Percentiles rank a stretch among this genome's conserved stretches.
Evolutionary conservation across 164 flowering plant species (phyloP).

Genomic region (Tetracentron sinense): DNA sequence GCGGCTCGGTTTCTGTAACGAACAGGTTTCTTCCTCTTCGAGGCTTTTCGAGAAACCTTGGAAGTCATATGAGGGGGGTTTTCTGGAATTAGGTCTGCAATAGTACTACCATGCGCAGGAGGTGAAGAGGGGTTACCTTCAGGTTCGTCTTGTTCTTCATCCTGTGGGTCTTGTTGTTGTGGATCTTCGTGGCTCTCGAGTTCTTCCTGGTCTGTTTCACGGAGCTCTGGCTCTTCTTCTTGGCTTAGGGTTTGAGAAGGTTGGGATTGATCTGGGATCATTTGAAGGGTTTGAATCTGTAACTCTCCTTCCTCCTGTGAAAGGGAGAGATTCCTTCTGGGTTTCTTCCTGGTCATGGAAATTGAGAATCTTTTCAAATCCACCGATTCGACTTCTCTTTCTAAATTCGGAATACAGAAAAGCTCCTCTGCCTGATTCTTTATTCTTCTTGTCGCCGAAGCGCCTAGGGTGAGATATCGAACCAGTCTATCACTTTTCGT

Average conservation of each 20-base stretch:
- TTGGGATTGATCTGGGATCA: constrained; percentile 6
- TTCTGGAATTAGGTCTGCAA: not conserved
- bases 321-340: not conserved
- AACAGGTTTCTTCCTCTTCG: constrained; percentile 33
- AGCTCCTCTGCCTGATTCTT: too few relatives aligned
- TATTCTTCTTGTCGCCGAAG: too few relatives aligned
- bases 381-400: too few relatives aligned
- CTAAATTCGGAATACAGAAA: too few relatives aligned
- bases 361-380: too few relatives aligned
- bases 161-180: constrained; percentile 4
- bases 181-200: not conserved
- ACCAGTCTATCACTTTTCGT: too few relatives aligned
- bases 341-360: not conserved
- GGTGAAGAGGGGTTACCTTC: constrained; percentile 18
- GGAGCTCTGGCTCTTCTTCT: not conserved
- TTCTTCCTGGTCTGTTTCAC: not conserved
- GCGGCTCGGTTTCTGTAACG: constrained; percentile 20
- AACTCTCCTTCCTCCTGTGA: constrained; percentile 1
- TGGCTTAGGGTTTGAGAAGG: constrained; percentile 12
- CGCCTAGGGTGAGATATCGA: too few relatives aligned
- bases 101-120: constrained; percentile 8
- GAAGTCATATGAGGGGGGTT: constrained; percentile 10
- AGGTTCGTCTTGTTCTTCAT: constrained; percentile 11
- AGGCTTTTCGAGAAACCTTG: constrained; percentile 22
- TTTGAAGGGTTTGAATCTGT: constrained; percentile 1